A percentile compares a stretch with the other conserved stretches of the same genome.
phyloP scores from a whole-genome alignment of 805 yeast genomes.

The Cyberlindnera euphorbiae region DNA sequence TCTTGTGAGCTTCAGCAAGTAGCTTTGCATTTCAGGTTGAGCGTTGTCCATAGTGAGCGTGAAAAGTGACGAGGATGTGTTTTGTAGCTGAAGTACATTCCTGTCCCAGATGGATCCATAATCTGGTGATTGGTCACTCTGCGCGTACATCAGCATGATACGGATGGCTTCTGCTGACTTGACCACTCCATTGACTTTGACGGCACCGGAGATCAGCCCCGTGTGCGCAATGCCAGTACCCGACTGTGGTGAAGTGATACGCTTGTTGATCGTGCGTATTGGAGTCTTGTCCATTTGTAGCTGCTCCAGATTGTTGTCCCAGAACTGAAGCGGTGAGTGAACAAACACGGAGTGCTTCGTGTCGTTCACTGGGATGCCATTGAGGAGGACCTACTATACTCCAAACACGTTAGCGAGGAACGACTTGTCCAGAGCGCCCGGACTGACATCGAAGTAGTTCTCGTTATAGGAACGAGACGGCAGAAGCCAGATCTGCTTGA shows the following conservation, averaged over 20 bases:
- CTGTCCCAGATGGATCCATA: conserved; percentile 28
- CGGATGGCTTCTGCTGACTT: conserved; percentile 36
- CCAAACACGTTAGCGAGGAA: conserved; percentile 32
- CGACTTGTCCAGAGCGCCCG: conserved; percentile 32
- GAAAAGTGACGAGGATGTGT: conserved; percentile 4
- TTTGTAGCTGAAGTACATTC: conserved; percentile 25
- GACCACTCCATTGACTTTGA: conserved; percentile 39
- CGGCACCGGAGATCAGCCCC: conserved; percentile 34
- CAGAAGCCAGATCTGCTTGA: conserved; percentile 22
- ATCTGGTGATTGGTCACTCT: conserved; percentile 5
- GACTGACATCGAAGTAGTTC: conserved; percentile 5
- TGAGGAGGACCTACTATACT: conserved; percentile 30
- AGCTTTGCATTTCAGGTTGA: not conserved
- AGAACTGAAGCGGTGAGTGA: conserved; percentile 39
- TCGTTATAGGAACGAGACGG: conserved; percentile 8
- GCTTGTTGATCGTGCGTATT: conserved; percentile 36
- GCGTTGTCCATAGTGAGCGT: conserved; percentile 1
- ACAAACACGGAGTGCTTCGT: conserved; percentile 15
- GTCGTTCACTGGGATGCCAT: conserved; percentile 15
- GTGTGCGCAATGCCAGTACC: conserved; percentile 12
- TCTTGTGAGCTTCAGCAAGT: conserved; percentile 15
- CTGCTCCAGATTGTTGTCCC: conserved; percentile 32
- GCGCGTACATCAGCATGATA: conserved; percentile 30
- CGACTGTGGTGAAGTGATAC: conserved; percentile 1
- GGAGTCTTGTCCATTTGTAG: conserved; percentile 31